These are phyloP conservation scores for Populus tremula DNA, from an alignment of 345 rosid genomes.

Conservation along the genomic window DNA sequence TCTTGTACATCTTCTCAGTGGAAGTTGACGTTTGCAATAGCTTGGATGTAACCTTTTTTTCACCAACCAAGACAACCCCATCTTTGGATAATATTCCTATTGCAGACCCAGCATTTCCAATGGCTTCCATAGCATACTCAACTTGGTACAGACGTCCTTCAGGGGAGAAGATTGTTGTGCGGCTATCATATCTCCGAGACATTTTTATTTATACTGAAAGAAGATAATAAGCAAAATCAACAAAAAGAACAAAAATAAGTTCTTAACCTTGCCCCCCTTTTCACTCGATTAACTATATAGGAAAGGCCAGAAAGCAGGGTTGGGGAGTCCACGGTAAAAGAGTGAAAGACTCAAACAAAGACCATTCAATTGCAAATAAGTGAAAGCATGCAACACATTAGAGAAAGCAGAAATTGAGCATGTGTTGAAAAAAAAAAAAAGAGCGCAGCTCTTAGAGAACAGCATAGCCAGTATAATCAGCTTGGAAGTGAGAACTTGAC, in stretches of 20 bases:
- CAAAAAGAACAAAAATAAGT: not conserved
- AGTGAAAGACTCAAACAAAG: not conserved
- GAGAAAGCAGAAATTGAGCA: not conserved
- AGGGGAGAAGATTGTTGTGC: slow-evolving; percentile 97
- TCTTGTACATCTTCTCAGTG: slow-evolving; percentile 94
- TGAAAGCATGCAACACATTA: not conserved
- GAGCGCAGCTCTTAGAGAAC: not conserved
- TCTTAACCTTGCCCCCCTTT: not conserved
- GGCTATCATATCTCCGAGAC: slow-evolving; percentile 99
- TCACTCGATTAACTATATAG: not conserved
- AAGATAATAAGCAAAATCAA: not conserved
- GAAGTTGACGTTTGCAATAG: slow-evolving; percentile 92
- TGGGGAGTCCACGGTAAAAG: not conserved
- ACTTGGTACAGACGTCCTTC: slow-evolving; percentile 99
- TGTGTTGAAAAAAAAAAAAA: not conserved
- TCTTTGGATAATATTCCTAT: slow-evolving; percentile 87
- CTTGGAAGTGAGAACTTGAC: not conserved
- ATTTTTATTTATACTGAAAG: slow-evolving; percentile 28
- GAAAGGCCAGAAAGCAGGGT: not conserved
- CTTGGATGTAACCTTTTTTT: slow-evolving; percentile 96
- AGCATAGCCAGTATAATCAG: not conserved
- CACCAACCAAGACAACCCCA: slow-evolving; percentile 88
- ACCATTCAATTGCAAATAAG: not conserved
- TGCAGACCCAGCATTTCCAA: slow-evolving; percentile 93
- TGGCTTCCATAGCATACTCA: slow-evolving; percentile 98